phyloP scores from a whole-genome alignment of 306 rosid genomes.

The Lablab purpureus region DNA sequence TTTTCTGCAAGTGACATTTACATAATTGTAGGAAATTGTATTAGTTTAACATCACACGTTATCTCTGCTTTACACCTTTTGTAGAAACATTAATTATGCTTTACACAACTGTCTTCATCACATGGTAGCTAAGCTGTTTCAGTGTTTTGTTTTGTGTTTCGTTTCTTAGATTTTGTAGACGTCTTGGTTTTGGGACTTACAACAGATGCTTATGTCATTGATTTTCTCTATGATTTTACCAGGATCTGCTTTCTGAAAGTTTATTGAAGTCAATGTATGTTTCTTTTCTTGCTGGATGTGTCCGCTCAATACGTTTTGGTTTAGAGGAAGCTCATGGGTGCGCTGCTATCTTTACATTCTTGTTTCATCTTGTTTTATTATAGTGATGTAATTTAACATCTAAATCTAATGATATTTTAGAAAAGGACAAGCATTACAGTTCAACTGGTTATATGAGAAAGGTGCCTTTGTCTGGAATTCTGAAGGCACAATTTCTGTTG shows the following conservation, averaged over 20 bases:
- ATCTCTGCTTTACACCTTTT: conserved; percentile 1
- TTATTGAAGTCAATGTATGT: conserved; percentile 86
- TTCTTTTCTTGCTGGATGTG: conserved; percentile 95
- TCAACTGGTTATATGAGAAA: conserved; percentile 88
- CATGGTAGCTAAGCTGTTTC: conserved; percentile 1
- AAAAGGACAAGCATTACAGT: conserved; percentile 97
- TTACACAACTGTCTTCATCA: conserved; percentile 22
- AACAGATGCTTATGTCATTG: conserved; percentile 34
- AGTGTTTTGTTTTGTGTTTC: conserved; percentile 15
- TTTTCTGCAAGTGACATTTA: not conserved
- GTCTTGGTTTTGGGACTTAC: conserved; percentile 11
- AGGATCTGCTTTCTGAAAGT: conserved; percentile 80
- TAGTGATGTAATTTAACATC: conserved; percentile 37
- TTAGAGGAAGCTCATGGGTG: conserved; percentile 97
- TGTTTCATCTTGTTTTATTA: conserved; percentile 37
- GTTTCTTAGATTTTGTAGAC: conserved; percentile 9
- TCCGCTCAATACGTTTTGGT: conserved; percentile 94
- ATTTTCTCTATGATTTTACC: conserved; percentile 43
- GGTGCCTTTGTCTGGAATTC: conserved; percentile 75
- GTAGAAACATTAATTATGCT: conserved; percentile 1
- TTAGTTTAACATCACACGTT: conserved; percentile 1
- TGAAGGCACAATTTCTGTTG: conserved; percentile 75
- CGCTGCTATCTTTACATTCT: conserved; percentile 50
- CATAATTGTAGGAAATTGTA: not conserved
- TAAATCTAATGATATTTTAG: conserved; percentile 56